Conservation (phyloP, 768 basidiomycete species). For the Dioszegia aurantiaca region DNA sequence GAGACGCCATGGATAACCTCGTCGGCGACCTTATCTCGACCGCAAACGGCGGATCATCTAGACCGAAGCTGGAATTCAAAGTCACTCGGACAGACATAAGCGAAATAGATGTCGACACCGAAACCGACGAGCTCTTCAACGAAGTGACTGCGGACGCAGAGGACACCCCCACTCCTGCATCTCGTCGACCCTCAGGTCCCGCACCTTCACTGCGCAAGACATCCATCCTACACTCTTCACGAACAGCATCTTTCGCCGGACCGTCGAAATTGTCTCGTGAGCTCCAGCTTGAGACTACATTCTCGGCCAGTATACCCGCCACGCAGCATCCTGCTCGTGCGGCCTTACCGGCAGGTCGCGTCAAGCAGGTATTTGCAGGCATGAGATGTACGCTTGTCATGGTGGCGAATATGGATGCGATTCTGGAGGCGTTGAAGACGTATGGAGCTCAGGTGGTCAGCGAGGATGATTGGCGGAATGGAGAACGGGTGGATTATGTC, state of each 20-base stretch:
- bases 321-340: neutral
- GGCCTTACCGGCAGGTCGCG: neutral
- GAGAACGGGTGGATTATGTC: constrained; percentile 42
- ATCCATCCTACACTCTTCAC: constrained; percentile 38
- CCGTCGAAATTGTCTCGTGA: constrained; percentile 12
- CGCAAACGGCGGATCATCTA: constrained; percentile 3
- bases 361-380: constrained; percentile 33
- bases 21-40: constrained; percentile 45
- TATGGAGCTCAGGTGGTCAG: constrained; percentile 33
- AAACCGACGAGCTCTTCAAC: neutral
- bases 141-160: too few species aligned
- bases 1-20: constrained; percentile 27
- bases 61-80: neutral
- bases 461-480: constrained; percentile 29
- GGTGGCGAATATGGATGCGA: constrained; percentile 22
- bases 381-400: constrained; percentile 40
- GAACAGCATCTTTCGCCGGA: constrained; percentile 33
- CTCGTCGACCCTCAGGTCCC: neutral
- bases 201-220: constrained; percentile 18
- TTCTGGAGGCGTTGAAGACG: constrained; percentile 34
- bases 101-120: neutral
- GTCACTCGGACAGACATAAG: neutral
- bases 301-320: constrained; percentile 5
- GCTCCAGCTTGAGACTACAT: neutral
- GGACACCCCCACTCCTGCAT: too few species aligned